Conservation (phyloP, 2,329 filamentous ascomycete genomes). For the Penicillium occitanis region DNA sequence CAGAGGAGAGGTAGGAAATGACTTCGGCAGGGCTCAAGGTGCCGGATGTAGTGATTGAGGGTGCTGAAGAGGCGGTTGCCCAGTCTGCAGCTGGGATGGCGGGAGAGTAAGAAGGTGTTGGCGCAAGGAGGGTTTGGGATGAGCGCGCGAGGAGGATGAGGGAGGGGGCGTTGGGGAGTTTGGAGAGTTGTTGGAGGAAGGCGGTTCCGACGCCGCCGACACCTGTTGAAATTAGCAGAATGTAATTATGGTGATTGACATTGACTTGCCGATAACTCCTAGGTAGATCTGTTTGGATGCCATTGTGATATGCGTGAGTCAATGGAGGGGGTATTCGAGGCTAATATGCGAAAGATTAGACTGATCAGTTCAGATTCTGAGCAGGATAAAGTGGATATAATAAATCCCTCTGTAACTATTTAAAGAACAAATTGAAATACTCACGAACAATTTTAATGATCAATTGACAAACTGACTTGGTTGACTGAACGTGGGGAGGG, state of each 20-base stretch:
- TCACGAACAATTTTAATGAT: background rate
- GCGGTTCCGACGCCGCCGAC: constrained; percentile 89
- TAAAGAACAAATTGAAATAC: background rate
- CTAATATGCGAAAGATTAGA: background rate
- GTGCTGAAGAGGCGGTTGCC: constrained; percentile 60
- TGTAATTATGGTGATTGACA: background rate
- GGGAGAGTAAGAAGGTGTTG: constrained; percentile 66
- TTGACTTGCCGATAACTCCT: constrained; percentile 42
- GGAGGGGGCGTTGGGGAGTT: constrained; percentile 66
- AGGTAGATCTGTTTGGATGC: constrained; percentile 42
- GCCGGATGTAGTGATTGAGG: constrained; percentile 54
- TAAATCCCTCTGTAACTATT: too few species aligned
- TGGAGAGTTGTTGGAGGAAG: constrained; percentile 80
- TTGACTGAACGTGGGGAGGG: background rate
- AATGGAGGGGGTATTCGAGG: constrained; percentile 4
- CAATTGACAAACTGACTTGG: background rate
- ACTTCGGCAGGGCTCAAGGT: constrained; percentile 66
- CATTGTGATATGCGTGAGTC: constrained; percentile 25
- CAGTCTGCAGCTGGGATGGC: constrained; percentile 58
- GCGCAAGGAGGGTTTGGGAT: constrained; percentile 74
- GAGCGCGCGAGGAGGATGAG: constrained; percentile 85
- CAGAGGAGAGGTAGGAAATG: constrained; percentile 72
- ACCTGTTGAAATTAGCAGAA: constrained; percentile 52
- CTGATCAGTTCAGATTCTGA: background rate
- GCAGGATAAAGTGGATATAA: background rate